Evolutionary conservation across 768 basidiomycete species (phyloP), one percentile per base, ranked within the genome.

Genomic region (Neoboletus subvelutipes): DNA sequence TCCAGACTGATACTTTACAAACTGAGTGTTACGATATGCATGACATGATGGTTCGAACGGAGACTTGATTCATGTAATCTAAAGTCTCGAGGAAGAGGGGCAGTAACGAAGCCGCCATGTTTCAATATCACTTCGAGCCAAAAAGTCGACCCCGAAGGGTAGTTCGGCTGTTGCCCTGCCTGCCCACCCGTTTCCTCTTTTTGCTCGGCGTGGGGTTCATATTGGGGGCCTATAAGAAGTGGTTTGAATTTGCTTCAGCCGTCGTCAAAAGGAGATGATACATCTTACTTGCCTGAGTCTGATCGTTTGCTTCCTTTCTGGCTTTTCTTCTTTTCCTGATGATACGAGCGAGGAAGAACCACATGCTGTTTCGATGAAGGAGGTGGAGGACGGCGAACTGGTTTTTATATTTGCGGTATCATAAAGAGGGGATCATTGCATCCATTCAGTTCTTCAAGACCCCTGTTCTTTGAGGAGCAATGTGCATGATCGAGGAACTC

Each of bases 291-390:
- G 28, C 28, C 28, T 28, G 28, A 2, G 28, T 3, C 26, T 62
- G 61, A 3, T 3, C 28, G 3, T 28, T 3, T 28, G 28, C 28
- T 5, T 28, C 28, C 28, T 28, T 28, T 28, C 28, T 28, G 28
- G 28, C 33, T n/a, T 20, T 42, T 11, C 2, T 45, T 48, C 15
- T 51, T 41, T 41, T 62, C 26, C 12, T 52, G 5, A 58, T 58
- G 4, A 58, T 5, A 20, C 61, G 61, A 3, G 51, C 48, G 33
- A 64, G 15, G 24, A 42, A 1, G 49, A 64, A 41, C 56, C 61
- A 58, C 60, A 62, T 62, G 12, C 1, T 51, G 24, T 20, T 17
- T 41, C 2, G 20, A 20, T 22, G 0, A 8, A 50, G 37, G 17
- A n/a, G 5, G 26, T 37, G 42, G 20, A 11, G 24, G n/a, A 18